These are phyloP conservation scores for Linanthus parryae DNA, from an alignment of 148 eudicot species.

Conservation along the genomic window DNA sequence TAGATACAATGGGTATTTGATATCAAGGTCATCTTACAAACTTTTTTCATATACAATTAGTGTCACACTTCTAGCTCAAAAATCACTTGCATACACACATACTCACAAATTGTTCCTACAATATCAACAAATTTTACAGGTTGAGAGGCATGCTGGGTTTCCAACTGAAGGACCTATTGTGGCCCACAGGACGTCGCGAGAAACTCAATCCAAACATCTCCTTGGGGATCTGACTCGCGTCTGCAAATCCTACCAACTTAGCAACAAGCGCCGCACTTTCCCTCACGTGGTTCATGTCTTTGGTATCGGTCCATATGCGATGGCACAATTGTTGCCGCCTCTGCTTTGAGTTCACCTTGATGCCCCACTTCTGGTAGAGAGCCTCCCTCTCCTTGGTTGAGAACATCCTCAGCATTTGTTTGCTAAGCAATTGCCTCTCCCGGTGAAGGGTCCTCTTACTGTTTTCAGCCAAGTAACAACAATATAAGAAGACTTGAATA, in stretches of 20 bases:
- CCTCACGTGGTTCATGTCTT: slow-evolving; percentile 56
- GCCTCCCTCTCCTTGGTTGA: slow-evolving; percentile 52
- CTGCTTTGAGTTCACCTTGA: slow-evolving; percentile 55
- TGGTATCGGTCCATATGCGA: slow-evolving; percentile 53
- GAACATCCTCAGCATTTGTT: slow-evolving; percentile 53
- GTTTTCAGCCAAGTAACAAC: slow-evolving; percentile 6
- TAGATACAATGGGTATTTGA: too few species aligned
- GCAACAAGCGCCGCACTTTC: slow-evolving; percentile 82
- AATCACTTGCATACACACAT: too few species aligned
- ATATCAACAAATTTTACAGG: too few species aligned
- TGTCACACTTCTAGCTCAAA: too few species aligned
- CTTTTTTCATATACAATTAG: too few species aligned
- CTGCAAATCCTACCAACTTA: slow-evolving; percentile 58
- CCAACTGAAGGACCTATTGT: slow-evolving; percentile 56
- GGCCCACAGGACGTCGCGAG: slow-evolving; percentile 25
- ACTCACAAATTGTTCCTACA: too few species aligned
- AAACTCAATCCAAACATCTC: slow-evolving; percentile 79
- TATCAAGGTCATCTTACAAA: too few species aligned
- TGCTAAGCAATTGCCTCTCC: slow-evolving; percentile 72
- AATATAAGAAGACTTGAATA: too few species aligned
- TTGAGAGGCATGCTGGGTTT: too few species aligned
- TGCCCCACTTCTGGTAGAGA: slow-evolving; percentile 70
- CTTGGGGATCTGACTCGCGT: slow-evolving; percentile 54
- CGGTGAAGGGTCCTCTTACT: slow-evolving; percentile 55
- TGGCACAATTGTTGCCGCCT: slow-evolving; percentile 59